These are phyloP conservation scores for Penicillium canariense DNA, from an alignment of 495 filamentous ascomycete species.

Conservation along the genomic window DNA sequence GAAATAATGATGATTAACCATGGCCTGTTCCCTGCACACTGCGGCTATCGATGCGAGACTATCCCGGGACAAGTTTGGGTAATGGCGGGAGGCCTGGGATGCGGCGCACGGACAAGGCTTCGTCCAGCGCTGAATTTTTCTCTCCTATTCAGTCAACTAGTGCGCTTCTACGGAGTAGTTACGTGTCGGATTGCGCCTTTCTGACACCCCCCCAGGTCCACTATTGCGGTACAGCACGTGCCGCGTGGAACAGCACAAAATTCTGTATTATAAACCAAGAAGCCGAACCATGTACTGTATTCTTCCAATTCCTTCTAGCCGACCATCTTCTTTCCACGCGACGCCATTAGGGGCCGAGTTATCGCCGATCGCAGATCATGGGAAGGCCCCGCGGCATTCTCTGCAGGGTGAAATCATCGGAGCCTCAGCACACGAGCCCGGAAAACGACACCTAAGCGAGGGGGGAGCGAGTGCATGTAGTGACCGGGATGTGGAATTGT, in stretches of 20 bases:
- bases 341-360: conserved; percentile 10
- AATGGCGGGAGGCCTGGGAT: conserved; percentile 11
- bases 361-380: conserved; percentile 22
- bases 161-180: background rate
- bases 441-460: background rate
- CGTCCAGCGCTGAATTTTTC: background rate
- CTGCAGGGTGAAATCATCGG: conserved; percentile 22
- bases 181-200: conserved; percentile 7
- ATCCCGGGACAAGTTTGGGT: conserved; percentile 7
- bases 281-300: conserved; percentile 6
- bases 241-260: background rate
- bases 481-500: background rate
- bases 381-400: conserved; percentile 14
- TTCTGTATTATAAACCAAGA: conserved; percentile 17
- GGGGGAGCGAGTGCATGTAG: background rate
- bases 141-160: background rate
- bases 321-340: background rate
- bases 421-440: conserved; percentile 8
- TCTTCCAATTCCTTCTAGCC: background rate
- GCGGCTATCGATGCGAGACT: conserved; percentile 10
- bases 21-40: background rate
- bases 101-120: conserved; percentile 23
- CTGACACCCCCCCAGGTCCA: background rate
- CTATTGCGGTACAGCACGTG: conserved; percentile 3
- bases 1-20: no score